These are phyloP conservation scores for Beauveria sp. DNA, from an alignment of 2,329 filamentous ascomycete genomes.

Conservation along the genomic window DNA sequence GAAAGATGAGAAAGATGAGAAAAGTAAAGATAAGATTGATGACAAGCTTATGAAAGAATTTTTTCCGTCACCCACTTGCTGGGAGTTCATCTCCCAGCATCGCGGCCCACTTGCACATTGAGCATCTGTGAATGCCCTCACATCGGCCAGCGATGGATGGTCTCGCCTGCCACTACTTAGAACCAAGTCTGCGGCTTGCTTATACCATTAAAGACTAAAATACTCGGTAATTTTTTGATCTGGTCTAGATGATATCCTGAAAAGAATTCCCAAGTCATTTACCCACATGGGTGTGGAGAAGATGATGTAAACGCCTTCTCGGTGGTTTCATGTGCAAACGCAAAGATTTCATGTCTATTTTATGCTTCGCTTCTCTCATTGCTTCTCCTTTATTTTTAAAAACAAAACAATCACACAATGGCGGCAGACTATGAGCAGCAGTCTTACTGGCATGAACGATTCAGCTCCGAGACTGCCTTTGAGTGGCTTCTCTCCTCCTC, in stretches of 20 bases:
- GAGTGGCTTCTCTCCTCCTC: conserved; percentile 40
- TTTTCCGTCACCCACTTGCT: too few relatives aligned
- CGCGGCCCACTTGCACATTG: too few relatives aligned
- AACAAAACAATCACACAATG: neutral
- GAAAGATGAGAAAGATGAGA: too few relatives aligned
- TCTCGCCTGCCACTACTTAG: neutral
- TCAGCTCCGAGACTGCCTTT: conserved; percentile 35
- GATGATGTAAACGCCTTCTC: conserved; percentile 1
- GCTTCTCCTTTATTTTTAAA: neutral
- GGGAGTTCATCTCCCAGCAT: too few relatives aligned
- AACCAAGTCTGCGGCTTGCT: neutral
- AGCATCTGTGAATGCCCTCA: neutral
- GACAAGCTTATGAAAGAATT: too few relatives aligned
- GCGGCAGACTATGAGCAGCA: conserved; percentile 38
- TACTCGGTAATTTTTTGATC: conserved; percentile 10
- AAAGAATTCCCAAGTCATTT: neutral
- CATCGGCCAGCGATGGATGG: neutral
- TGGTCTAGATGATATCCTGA: neutral
- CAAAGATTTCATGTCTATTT: neutral
- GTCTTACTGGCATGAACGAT: conserved; percentile 42
- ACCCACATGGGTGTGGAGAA: conserved; percentile 7
- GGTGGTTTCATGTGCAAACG: neutral
- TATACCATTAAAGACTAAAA: neutral
- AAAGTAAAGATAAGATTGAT: too few relatives aligned
- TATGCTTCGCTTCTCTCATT: neutral